Conservation (phyloP, 352 stramenopile species). For the Phytophthora boehmeriae region DNA sequence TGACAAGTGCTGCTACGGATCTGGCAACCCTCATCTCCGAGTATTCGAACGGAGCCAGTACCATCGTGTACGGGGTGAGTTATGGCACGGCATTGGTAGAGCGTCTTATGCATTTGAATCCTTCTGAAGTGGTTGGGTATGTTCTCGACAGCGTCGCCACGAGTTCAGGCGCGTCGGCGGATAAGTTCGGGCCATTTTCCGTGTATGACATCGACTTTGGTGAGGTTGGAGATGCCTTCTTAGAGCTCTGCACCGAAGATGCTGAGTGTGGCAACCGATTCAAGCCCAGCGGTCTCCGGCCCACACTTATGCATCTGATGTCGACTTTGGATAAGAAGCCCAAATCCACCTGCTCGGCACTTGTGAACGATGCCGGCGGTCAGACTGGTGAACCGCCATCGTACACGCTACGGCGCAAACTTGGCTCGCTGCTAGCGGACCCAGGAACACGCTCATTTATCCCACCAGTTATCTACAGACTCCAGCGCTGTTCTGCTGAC, state of each 20-base stretch:
- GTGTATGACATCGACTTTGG: conserved; percentile 37
- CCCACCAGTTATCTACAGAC: too few relatives aligned
- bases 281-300: not conserved
- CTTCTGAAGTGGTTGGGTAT: too few relatives aligned
- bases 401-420: conserved; percentile 12
- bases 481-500: conserved; percentile 24
- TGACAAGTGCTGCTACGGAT: conserved; percentile 36
- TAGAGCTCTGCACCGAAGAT: conserved; percentile 19
- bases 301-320: conserved; percentile 11
- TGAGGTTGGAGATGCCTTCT: conserved; percentile 31
- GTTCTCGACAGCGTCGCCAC: conserved; percentile 40
- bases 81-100: conserved; percentile 53
- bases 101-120: conserved; percentile 42
- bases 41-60: conserved; percentile 7
- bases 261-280: conserved; percentile 17
- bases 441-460: conserved; percentile 5
- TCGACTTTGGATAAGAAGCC: conserved; percentile 13
- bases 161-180: conserved; percentile 23
- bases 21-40: conserved; percentile 23
- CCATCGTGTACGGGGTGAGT: conserved; percentile 41
- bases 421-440: conserved; percentile 30
- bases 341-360: conserved; percentile 12
- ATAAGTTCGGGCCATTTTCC: conserved; percentile 32
- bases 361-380: not conserved
- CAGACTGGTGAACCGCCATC: conserved; percentile 10